A percentile compares a stretch with the other conserved stretches of the same genome.
Conservation (phyloP, 2,329 filamentous ascomycete species). For the Epichloe bromicola region DNA sequence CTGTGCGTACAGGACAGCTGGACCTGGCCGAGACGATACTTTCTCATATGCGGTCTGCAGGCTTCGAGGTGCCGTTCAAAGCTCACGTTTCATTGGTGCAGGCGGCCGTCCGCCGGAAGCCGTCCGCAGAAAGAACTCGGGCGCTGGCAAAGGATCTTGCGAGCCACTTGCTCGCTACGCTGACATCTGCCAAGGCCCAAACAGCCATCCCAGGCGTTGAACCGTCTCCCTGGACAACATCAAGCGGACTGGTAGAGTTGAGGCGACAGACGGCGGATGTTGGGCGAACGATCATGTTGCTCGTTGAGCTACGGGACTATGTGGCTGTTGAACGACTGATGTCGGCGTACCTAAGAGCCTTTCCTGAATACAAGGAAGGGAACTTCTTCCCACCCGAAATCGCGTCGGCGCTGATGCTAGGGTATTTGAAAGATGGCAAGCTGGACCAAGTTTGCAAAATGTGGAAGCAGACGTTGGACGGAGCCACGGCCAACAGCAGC, state of each 20-base stretch:
- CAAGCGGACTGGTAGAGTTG: constrained; percentile 12
- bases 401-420: constrained; percentile 54
- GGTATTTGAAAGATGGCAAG: constrained; percentile 43
- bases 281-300: constrained; percentile 20
- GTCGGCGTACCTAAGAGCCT: constrained; percentile 34
- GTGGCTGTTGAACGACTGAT: constrained; percentile 45
- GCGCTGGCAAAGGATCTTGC: constrained; percentile 17
- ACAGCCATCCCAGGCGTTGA: background rate
- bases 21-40: constrained; percentile 28
- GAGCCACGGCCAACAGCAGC: constrained; percentile 28
- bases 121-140: constrained; percentile 14
- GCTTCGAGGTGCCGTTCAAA: constrained; percentile 29
- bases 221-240: constrained; percentile 1
- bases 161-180: constrained; percentile 14
- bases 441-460: constrained; percentile 48
- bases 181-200: background rate
- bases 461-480: constrained; percentile 50
- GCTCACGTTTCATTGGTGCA: constrained; percentile 30
- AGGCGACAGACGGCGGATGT: constrained; percentile 16
- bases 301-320: constrained; percentile 28
- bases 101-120: constrained; percentile 17
- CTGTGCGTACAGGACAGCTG: constrained; percentile 32
- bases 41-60: constrained; percentile 28
- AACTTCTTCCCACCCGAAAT: constrained; percentile 38
- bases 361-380: constrained; percentile 19